Conservation (phyloP, 192 early-diverging fungal genomes). For the Coemansia sp. region DNA sequence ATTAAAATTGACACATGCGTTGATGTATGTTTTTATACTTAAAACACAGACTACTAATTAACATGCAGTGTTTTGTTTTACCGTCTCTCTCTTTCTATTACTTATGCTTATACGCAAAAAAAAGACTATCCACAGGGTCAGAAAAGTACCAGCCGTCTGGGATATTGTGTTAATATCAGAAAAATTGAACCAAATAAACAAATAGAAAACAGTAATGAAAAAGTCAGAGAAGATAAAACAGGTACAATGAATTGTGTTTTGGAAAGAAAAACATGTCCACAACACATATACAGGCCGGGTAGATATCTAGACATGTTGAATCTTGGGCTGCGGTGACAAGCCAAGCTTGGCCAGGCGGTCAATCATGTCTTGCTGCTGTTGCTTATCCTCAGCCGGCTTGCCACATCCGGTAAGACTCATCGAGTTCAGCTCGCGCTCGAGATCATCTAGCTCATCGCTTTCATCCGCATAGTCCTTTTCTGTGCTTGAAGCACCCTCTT, state of each 20-base stretch:
- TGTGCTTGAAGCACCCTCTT: background rate
- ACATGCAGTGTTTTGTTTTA: too few relatives aligned
- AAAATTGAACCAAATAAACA: conserved; percentile 1
- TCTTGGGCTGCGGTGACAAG: conserved; percentile 18
- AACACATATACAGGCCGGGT: background rate
- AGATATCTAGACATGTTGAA: background rate
- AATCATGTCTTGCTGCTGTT: conserved; percentile 29
- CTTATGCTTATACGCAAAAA: too few relatives aligned
- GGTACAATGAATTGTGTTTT: background rate
- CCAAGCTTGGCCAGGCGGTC: conserved; percentile 44
- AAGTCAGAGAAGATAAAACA: background rate
- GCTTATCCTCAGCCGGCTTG: conserved; percentile 13
- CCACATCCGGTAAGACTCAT: conserved; percentile 21
- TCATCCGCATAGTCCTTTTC: conserved; percentile 5
- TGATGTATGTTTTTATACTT: too few relatives aligned
- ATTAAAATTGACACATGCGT: too few relatives aligned
- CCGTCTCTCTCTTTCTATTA: too few relatives aligned
- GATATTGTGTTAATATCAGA: background rate
- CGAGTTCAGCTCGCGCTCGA: conserved; percentile 48
- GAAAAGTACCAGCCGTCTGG: too few relatives aligned
- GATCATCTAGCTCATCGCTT: conserved; percentile 32
- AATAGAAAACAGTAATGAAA: background rate
- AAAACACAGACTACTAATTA: too few relatives aligned
- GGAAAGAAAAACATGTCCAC: background rate
- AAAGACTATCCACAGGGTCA: too few relatives aligned